phyloP scores from a whole-genome alignment of 345 rosid species.

The Diplotaxis tenuifolia region DNA sequence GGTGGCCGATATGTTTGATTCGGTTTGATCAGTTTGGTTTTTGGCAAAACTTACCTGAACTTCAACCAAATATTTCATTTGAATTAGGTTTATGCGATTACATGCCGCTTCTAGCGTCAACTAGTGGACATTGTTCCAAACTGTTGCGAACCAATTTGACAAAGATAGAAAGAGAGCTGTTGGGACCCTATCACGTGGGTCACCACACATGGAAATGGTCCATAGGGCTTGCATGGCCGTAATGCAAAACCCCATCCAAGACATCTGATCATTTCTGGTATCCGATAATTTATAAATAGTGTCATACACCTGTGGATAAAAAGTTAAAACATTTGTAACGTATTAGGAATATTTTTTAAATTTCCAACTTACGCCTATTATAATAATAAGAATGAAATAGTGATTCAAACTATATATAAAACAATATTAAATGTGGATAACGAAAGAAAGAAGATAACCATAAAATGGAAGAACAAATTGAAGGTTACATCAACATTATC shows the following conservation, averaged over 20 bases:
- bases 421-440: conserved; percentile 18
- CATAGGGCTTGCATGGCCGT: conserved; percentile 24
- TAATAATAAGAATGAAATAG: no score
- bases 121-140: conserved; percentile 27
- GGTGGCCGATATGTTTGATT: not conserved
- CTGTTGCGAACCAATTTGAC: conserved; percentile 18
- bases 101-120: not conserved
- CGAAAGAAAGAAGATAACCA: conserved; percentile 20
- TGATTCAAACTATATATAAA: conserved; percentile 4
- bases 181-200: conserved; percentile 29
- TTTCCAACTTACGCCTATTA: not conserved
- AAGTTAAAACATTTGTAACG: not conserved
- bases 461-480: conserved; percentile 16
- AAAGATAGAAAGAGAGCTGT: conserved; percentile 3
- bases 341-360: not conserved
- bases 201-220: conserved; percentile 32
- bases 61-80: not conserved
- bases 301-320: not conserved
- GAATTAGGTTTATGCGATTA: not conserved
- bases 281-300: conserved; percentile 9
- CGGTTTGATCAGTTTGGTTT: not conserved
- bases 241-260: conserved; percentile 16
- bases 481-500: conserved; percentile 40
- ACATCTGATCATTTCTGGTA: not conserved
- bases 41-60: not conserved